A percentile compares a stretch with the other conserved stretches of the same genome.
These are phyloP conservation scores for Fraxinus platypoda DNA, from an alignment of 305 asterid species.

Conservation along the genomic window DNA sequence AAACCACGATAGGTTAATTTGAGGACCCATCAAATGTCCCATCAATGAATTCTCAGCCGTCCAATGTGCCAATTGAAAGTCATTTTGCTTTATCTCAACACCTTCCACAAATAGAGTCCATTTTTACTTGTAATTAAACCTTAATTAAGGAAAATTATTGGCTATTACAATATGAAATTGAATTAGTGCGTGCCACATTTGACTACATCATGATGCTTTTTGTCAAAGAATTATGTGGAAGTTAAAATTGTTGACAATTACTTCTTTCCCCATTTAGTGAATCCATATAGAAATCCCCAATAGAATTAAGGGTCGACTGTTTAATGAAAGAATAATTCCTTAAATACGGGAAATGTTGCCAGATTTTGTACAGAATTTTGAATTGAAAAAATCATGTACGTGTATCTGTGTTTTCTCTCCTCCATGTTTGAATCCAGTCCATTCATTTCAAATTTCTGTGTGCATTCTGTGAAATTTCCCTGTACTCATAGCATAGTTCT, in stretches of 20 bases:
- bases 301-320: neutral
- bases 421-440: too few species aligned
- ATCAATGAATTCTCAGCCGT: slow-evolving; percentile 43
- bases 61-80: slow-evolving; percentile 38
- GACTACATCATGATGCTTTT: slow-evolving; percentile 6
- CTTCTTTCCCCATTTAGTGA: neutral
- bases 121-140: neutral
- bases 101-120: neutral
- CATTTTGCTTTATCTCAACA: neutral
- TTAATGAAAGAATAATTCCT: neutral
- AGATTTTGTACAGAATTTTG: too few species aligned
- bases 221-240: neutral
- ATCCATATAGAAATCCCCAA: neutral
- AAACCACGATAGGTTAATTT: slow-evolving; percentile 29
- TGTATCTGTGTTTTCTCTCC: too few species aligned
- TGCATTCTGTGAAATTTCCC: too few species aligned
- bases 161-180: neutral
- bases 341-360: too few species aligned
- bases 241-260: neutral
- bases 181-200: neutral
- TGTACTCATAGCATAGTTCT: too few species aligned
- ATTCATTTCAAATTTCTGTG: too few species aligned
- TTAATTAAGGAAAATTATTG: neutral
- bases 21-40: slow-evolving; percentile 33
- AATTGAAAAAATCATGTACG: too few species aligned